Evolutionary conservation across 2,329 filamentous ascomycete species (phyloP).

Genomic region (Botryotinia globosa): DNA sequence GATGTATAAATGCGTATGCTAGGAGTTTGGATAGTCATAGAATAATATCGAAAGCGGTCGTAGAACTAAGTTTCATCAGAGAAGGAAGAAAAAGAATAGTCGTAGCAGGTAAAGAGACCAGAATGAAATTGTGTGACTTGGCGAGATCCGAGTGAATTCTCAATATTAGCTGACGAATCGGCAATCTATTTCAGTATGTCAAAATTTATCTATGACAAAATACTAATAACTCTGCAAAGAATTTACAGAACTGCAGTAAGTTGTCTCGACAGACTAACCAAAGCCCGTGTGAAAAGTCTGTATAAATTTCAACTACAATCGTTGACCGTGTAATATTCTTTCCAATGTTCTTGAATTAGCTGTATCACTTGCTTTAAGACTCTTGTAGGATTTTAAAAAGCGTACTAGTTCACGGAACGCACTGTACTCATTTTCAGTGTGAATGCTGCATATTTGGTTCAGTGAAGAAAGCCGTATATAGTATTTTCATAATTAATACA

Average conservation of each 20-base stretch:
- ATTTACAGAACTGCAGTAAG: neutral
- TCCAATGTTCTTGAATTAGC: neutral
- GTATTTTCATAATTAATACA: neutral
- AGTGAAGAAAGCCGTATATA: neutral
- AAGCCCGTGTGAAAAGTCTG: neutral
- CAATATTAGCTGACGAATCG: neutral
- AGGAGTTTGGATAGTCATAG: neutral
- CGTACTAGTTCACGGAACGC: neutral
- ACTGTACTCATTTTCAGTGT: neutral
- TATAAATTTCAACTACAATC: neutral
- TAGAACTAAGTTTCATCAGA: neutral
- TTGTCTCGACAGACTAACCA: neutral
- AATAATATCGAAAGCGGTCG: neutral
- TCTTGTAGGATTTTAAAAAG: neutral
- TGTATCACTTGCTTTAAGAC: neutral
- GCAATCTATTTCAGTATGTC: neutral
- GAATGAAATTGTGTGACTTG: neutral
- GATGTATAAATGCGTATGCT: neutral
- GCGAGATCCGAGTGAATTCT: neutral
- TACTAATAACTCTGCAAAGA: neutral
- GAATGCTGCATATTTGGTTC: neutral
- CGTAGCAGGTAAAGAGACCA: neutral
- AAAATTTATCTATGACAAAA: rapidly evolving
- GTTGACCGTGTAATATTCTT: too few species aligned
- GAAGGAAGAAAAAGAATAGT: neutral